Conservation (phyloP, 768 basidiomycete species). For the Mycena floridula region DNA sequence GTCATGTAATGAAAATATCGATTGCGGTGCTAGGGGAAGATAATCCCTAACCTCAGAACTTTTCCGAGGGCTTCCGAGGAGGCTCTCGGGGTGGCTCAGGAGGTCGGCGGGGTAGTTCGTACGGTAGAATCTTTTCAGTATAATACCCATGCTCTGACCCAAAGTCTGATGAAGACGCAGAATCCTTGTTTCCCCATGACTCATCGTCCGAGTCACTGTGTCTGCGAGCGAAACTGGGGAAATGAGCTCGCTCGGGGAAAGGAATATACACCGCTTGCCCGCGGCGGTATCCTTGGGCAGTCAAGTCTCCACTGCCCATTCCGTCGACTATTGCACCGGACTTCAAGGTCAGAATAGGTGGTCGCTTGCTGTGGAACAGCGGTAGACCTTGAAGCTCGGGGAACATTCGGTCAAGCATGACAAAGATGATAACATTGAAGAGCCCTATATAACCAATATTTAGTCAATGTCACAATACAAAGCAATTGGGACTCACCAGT, state of each 20-base stretch:
- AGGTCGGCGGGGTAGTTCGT: too few relatives aligned
- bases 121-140: background rate
- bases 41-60: background rate
- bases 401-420: conserved; percentile 16
- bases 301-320: too few relatives aligned
- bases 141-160: background rate
- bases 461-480: background rate
- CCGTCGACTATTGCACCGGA: too few relatives aligned
- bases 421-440: conserved; percentile 23
- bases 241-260: background rate
- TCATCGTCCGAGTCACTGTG: background rate
- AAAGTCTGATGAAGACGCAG: background rate
- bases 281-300: too few relatives aligned
- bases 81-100: too few relatives aligned
- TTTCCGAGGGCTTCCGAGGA: too few relatives aligned
- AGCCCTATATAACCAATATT: conserved; percentile 12
- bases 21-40: background rate
- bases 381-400: conserved; percentile 16
- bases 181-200: background rate
- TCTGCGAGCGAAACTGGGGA: background rate
- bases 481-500: conserved; percentile 7
- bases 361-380: conserved; percentile 17
- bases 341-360: too few relatives aligned
- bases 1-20: background rate
- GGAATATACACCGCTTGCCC: background rate